Evolutionary conservation across 805 yeast species (phyloP).

Genomic region (Ogataea trehaloabstinens): DNA sequence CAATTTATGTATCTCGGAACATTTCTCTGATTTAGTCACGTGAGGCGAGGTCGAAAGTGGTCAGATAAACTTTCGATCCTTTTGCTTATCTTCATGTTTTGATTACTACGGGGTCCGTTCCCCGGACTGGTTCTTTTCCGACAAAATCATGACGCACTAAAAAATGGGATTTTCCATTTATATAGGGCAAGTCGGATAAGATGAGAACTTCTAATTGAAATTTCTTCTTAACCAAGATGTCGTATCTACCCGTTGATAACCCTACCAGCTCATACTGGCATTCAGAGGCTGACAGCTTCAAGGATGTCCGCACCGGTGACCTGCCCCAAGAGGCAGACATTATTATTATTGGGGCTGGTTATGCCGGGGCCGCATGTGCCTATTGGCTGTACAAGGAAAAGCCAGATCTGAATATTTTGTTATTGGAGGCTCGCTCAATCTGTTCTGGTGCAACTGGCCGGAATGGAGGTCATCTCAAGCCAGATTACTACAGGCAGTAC

Average conservation of each 20-base stretch:
- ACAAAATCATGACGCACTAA: no score
- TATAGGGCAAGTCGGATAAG: no score
- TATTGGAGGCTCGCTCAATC: constrained; percentile 40
- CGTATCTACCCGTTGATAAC: constrained; percentile 23
- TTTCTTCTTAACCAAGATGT: no score
- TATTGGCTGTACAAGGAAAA: constrained; percentile 12
- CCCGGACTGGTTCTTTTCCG: no score
- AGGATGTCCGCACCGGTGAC: constrained; percentile 13
- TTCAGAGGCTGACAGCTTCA: constrained; percentile 19
- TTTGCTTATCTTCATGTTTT: no score
- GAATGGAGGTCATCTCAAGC: constrained; percentile 49
- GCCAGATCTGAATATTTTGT: constrained; percentile 8
- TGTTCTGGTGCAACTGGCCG: constrained; percentile 45
- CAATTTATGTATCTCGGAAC: no score
- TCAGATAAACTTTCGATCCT: no score
- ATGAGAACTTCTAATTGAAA: no score
- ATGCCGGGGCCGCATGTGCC: constrained; percentile 44
- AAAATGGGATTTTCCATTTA: no score
- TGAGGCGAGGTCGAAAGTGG: no score
- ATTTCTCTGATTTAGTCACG: no score
- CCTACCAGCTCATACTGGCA: constrained; percentile 26
- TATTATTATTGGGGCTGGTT: constrained; percentile 45
- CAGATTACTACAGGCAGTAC: constrained; percentile 26
- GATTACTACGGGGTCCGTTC: no score
- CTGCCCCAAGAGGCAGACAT: constrained; percentile 40